phyloP scores from a whole-genome alignment of 305 asterid species.

The Fraxinus floribunda region DNA sequence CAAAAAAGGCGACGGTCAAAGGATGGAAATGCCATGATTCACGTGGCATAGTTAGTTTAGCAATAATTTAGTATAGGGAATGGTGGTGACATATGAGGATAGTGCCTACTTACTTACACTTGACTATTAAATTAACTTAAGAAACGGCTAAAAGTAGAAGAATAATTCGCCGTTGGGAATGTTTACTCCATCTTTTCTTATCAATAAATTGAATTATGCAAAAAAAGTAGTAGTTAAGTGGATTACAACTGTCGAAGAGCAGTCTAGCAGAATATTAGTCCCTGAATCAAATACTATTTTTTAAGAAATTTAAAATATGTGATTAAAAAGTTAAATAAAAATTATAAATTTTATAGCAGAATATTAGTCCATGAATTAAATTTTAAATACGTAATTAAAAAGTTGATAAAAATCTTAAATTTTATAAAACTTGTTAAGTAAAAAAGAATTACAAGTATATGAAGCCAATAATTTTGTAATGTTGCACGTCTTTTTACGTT shows the following conservation, averaged over 20 bases:
- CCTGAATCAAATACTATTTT: too few species aligned
- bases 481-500: too few species aligned
- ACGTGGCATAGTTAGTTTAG: not conserved
- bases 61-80: not conserved
- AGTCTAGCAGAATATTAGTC: not conserved
- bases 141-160: not conserved
- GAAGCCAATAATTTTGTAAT: too few species aligned
- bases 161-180: not conserved
- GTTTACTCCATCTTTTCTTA: not conserved
- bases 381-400: too few species aligned
- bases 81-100: not conserved
- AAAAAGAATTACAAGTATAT: too few species aligned
- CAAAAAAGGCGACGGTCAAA: not conserved
- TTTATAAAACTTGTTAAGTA: too few species aligned
- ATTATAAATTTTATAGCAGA: too few species aligned
- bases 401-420: too few species aligned
- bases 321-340: too few species aligned
- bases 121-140: not conserved
- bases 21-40: not conserved
- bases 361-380: too few species aligned
- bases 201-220: not conserved
- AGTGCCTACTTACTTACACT: not conserved
- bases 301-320: too few species aligned
- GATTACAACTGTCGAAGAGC: constrained; percentile 35
- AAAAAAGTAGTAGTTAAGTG: constrained; percentile 21